Evolutionary conservation across 75 land plant genomes (phyloP).

Genomic region (Picea sitchensis): DNA sequence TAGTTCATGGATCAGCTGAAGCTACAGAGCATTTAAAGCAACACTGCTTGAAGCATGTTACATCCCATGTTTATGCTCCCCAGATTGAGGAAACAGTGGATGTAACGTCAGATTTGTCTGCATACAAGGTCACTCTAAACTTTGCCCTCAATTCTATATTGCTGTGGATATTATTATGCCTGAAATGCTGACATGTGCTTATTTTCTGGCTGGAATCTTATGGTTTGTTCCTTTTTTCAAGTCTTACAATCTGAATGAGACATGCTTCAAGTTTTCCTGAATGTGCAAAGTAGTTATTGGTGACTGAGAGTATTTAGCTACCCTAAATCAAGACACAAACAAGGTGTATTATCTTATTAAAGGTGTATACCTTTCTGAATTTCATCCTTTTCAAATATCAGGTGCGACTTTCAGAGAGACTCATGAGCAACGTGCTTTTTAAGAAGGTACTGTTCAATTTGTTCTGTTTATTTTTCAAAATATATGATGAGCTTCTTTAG

Average conservation of each 20-base stretch:
- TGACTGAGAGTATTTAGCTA: background rate
- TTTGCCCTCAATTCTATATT: slow-evolving; percentile 1
- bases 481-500: background rate
- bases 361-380: slow-evolving; percentile 5
- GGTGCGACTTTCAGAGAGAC: slow-evolving; percentile 88
- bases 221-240: background rate
- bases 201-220: background rate
- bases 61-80: slow-evolving; percentile 92
- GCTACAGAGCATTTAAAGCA: slow-evolving; percentile 95
- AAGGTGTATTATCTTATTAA: background rate
- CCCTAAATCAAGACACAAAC: background rate
- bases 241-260: background rate
- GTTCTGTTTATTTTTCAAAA: background rate
- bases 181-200: slow-evolving; percentile 4
- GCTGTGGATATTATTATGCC: background rate
- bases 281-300: background rate
- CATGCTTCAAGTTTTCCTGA: background rate
- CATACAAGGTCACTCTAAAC: slow-evolving; percentile 71
- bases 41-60: slow-evolving; percentile 83
- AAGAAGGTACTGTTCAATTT: slow-evolving; percentile 65
- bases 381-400: slow-evolving; percentile 20
- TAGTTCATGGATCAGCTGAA: slow-evolving; percentile 98
- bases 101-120: slow-evolving; percentile 93
- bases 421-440: slow-evolving; percentile 95
- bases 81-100: slow-evolving; percentile 86